Evolutionary conservation across 257 asterid species (phyloP), one percentile per base, ranked within the genome.

Genomic region (Schizonepeta tenuifolia): DNA sequence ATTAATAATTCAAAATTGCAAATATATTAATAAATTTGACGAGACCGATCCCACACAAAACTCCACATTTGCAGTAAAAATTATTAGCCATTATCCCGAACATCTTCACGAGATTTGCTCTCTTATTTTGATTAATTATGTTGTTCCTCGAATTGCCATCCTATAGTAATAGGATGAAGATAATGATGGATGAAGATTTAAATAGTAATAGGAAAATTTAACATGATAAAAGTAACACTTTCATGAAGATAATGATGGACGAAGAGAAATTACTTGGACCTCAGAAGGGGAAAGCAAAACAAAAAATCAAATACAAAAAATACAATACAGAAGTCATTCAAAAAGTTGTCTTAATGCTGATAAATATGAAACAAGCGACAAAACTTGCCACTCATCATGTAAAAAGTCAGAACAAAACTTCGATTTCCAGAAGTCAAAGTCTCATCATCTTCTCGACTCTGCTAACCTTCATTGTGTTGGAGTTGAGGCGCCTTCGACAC

Each of bases 371-470:
- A 69, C 53, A 67, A 41, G 71, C 31, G 44, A 72, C 53, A 21
- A 41, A 46, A 76, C 21, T 6, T 35, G 72, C 51, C 59, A 55
- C 43, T 17, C 35, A 18, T n/a, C 40, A 36, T 64, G 28, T 55
- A 9, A 55, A 58, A 51, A 51, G 47, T 24, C n/a, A 15, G n/a
- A 50, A 47, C 65, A 71, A 54, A 21, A 21, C 61, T 46, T 36
- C 31, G 22, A 47, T 50, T 36, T 21, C 14, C 10, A 44, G 47
- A 67, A 64, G 31, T 14, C 15, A 35, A 18, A n/a, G 7, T 59
- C 35, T 60, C 73, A 22, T 74, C 68, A 17, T 77, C 65, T 58
- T 57, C 41, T n/a, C 28, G 35, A 22, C 50, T 69, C 10, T 44
- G 40, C 22, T 20, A 59, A 14, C 65, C 70, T 17, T 43, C 20